Base-by-base conservation (phyloP, 163 green algal species). In the Scenedesmus sp. region DNA sequence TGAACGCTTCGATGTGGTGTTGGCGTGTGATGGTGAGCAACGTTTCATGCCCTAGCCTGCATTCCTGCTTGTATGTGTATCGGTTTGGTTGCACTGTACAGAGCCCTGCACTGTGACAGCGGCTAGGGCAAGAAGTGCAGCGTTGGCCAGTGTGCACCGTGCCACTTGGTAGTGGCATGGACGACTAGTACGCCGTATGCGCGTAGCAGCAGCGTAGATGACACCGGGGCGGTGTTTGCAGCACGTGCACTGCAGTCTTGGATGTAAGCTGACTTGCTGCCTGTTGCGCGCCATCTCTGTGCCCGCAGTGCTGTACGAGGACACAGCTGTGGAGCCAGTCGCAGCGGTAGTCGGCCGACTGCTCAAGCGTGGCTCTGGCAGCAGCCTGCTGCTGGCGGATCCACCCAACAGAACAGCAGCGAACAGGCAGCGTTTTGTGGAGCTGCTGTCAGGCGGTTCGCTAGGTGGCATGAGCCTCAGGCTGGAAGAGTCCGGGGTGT, bases 301-400 rank as follows among this genome's bases (percentile, higher is more conserved):
- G 65, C 65, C 65, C 12, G 65, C 65, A 76, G 97, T 98, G 70
- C 90, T 99, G 43, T 99, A 99, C 81, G 97, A 99, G 81, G 82
- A 90, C 1, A 93, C 90, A n/a, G 95, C 94, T 13, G 97, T 98
- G 33, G 85, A 95, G 68, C 96, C 96, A 20, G 94, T 99, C 59
- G 95, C 95, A 59, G 37, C 85, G 40, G 85, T 83, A 35, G 43
- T 83, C 16, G 16, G 37, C 2, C 33, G 42, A 5, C 42, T 88
- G 59, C 37, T 88, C 7, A 88, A 88, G 37, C 56, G 15, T 42
- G 68, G 40, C 43, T 22, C 56, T n/a, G 49, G 24, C 82, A 72
- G 42, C 16, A 43, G 35, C 49, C 85, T 98, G 33, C 88, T 98
- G 88, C 94, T 99, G 33, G 96, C 96, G 22, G 97, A 99, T 91